Evolutionary conservation across 2,329 filamentous ascomycete genomes (phyloP), one percentile per base, ranked within the genome.

Genomic region (Dendryphion nanum): DNA sequence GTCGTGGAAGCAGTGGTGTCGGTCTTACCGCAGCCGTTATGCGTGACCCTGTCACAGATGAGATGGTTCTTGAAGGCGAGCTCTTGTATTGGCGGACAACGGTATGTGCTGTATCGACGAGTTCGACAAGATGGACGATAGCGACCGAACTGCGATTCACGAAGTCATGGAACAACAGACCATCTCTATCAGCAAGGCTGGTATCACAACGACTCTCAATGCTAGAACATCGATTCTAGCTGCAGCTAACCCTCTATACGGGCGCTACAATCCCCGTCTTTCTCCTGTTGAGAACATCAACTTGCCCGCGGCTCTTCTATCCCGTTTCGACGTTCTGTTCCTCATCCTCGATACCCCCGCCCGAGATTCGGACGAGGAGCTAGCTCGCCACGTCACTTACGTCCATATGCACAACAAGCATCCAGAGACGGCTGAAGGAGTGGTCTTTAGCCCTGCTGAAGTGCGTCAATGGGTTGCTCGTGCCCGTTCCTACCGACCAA

Each of bases 251-350:
- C 93, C 93, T 41, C 79, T 98, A 29, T 98, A 98, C 60, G 93
- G 93, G 48, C 88, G 93, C 46, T 98, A 98, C 76, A 98, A 98
- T 71, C 93, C 93, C 40, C 88, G 89, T 47, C 86, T 98, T 55
- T 96, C 91, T 1, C 93, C 93, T 0, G 90, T 98, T 18, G 93
- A 98, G 68, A 98, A 98, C 69, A 98, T 98, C 71, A 98, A 98
- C 68, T 82, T 98, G 28, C 93, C 93, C n/a, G 93, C 93, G 14
- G 93, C 93, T 15, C 81, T 98, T 15, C 80, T 98, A 38, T 96
- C 91, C 42, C 88, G 93, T 79, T 98, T 98, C 69, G 93, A 98
- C 66, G 79, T 98, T 51, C 80, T 98, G 51, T 98, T 97, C 77
- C 77, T 98, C 32, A 90, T 98, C 56, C 85, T 98, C 42, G 93